A percentile compares a stretch with the other conserved stretches of the same genome.
phyloP scores from a whole-genome alignment of 2,329 filamentous ascomycete species.

The Hypoxylon sp. region DNA sequence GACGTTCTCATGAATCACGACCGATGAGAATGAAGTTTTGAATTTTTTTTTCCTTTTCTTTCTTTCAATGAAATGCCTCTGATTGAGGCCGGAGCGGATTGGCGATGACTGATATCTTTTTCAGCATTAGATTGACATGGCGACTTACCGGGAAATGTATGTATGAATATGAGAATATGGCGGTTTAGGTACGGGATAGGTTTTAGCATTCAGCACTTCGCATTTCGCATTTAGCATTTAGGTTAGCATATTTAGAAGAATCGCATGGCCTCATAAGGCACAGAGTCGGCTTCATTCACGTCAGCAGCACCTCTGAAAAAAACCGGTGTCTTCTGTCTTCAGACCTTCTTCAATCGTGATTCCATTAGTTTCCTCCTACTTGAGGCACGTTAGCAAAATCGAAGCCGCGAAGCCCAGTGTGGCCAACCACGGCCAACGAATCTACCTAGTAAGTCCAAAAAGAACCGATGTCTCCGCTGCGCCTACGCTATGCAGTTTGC shows the following conservation, averaged over 20 bases:
- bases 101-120: constrained; percentile 6
- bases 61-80: background rate
- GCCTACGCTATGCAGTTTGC: constrained; percentile 43
- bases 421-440: constrained; percentile 7
- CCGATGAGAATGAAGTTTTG: background rate
- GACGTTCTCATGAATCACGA: constrained; percentile 1
- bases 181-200: background rate
- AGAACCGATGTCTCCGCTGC: constrained; percentile 34
- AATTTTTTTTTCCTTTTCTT: background rate
- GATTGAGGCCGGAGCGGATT: background rate
- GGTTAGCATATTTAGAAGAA: constrained; percentile 19
- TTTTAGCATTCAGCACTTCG: constrained; percentile 13
- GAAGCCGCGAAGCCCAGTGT: background rate
- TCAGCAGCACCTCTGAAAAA: background rate
- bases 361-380: constrained; percentile 4
- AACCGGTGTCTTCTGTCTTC: background rate
- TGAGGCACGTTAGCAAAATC: constrained; percentile 6
- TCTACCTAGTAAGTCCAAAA: constrained; percentile 15
- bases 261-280: background rate
- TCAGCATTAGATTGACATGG: constrained; percentile 19
- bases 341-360: background rate
- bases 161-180: constrained; percentile 18
- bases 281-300: background rate
- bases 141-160: constrained; percentile 16
- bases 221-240: constrained; percentile 8